Conservation (phyloP, 2,329 filamentous ascomycete genomes). For the Plectosphaerella plurivora region DNA sequence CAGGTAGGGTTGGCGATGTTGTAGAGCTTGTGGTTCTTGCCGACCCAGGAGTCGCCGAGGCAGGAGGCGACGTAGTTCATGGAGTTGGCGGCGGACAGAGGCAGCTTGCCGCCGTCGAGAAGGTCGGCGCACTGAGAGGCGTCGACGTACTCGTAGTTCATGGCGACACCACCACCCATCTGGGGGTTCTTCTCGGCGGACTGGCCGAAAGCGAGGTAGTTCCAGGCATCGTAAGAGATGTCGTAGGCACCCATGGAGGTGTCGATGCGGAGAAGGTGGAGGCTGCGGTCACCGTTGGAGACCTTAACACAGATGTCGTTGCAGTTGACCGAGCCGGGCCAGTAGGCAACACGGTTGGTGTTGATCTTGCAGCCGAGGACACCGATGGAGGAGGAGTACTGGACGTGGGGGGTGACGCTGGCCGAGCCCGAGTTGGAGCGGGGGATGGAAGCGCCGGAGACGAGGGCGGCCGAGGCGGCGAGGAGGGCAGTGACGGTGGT, state of each 20-base stretch:
- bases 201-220: slow-evolving; percentile 48
- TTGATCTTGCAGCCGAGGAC: slow-evolving; percentile 58
- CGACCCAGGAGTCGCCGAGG: slow-evolving; percentile 42
- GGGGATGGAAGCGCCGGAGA: slow-evolving; percentile 19
- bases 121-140: slow-evolving; percentile 44
- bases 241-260: slow-evolving; percentile 52
- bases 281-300: slow-evolving; percentile 38
- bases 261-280: slow-evolving; percentile 57
- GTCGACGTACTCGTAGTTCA: slow-evolving; percentile 45
- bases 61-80: slow-evolving; percentile 50
- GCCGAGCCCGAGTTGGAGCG: slow-evolving; percentile 19
- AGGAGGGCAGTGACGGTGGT: slow-evolving; percentile 23
- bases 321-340: slow-evolving; percentile 49
- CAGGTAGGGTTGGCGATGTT: slow-evolving; percentile 50
- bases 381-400: slow-evolving; percentile 52
- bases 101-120: slow-evolving; percentile 45
- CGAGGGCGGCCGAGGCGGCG: slow-evolving; percentile 18
- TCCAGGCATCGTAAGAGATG: slow-evolving; percentile 59
- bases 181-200: slow-evolving; percentile 40
- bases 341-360: slow-evolving; percentile 58
- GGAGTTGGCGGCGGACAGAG: slow-evolving; percentile 51
- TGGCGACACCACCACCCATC: slow-evolving; percentile 43
- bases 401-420: slow-evolving; percentile 49
- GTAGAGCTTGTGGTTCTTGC: slow-evolving; percentile 44
- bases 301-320: slow-evolving; percentile 53